A percentile compares a stretch with the other conserved stretches of the same genome.
These are phyloP conservation scores for Talaromyces sp. DNA, from an alignment of 2,329 filamentous ascomycete species.

Conservation along the genomic window DNA sequence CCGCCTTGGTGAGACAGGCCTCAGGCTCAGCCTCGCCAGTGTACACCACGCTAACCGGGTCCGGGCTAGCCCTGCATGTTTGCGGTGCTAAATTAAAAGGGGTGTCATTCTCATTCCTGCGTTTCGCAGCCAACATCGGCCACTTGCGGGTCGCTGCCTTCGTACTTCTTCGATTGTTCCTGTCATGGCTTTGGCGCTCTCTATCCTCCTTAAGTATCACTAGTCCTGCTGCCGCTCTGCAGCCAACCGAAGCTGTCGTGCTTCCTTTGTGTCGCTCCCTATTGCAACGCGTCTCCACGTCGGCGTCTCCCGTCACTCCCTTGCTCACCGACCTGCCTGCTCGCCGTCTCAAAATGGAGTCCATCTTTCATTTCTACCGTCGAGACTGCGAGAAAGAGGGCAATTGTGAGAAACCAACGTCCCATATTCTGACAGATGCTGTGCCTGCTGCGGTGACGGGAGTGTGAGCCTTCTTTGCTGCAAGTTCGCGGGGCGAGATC, in stretches of 20 bases:
- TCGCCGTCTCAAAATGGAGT: background rate
- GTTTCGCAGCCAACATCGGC: background rate
- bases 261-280: background rate
- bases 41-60: background rate
- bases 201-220: background rate
- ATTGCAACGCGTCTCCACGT: background rate
- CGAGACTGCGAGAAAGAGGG: slow-evolving; percentile 9
- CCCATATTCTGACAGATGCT: slow-evolving; percentile 8
- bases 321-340: background rate
- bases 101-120: background rate
- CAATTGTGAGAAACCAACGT: slow-evolving; percentile 13
- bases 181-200: background rate
- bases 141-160: background rate
- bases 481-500: background rate
- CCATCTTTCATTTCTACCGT: slow-evolving; percentile 4
- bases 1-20: background rate
- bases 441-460: slow-evolving; percentile 10
- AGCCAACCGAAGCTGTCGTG: background rate
- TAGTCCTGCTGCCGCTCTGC: background rate
- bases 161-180: background rate
- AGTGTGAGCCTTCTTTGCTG: slow-evolving; percentile 5
- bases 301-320: background rate
- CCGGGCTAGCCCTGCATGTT: background rate
- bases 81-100: background rate
- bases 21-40: background rate